A percentile compares a stretch with the other conserved stretches of the same genome.
Conservation (phyloP, 306 rosid genomes). For the Boehmeria nivea region DNA sequence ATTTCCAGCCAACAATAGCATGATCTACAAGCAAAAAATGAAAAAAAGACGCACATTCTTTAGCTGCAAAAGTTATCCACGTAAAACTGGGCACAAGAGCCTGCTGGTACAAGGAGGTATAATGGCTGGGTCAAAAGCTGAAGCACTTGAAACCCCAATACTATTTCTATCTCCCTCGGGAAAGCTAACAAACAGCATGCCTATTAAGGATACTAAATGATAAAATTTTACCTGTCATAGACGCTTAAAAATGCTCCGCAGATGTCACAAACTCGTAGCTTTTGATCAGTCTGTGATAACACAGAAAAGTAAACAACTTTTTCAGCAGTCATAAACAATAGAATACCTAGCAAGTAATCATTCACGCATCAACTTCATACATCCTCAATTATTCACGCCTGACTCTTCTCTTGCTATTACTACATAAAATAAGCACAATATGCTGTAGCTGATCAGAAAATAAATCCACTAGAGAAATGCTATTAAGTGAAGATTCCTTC, state of each 20-base stretch:
- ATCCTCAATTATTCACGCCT: neutral
- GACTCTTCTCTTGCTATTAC: too few species aligned
- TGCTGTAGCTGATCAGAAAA: too few species aligned
- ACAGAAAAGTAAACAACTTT: slow-evolving; percentile 19
- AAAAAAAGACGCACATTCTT: slow-evolving; percentile 99
- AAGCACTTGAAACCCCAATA: slow-evolving; percentile 87
- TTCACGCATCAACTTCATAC: neutral
- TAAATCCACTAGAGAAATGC: too few species aligned
- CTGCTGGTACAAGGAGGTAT: slow-evolving; percentile 99
- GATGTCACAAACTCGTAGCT: slow-evolving; percentile 96
- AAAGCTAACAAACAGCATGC: slow-evolving; percentile 25
- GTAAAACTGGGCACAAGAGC: slow-evolving; percentile 99
- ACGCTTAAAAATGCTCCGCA: slow-evolving; percentile 99
- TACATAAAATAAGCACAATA: too few species aligned
- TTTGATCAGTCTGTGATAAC: slow-evolving; percentile 90
- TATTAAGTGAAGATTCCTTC: neutral
- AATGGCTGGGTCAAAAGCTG: slow-evolving; percentile 95
- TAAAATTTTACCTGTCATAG: slow-evolving; percentile 79
- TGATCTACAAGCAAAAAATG: slow-evolving; percentile 83
- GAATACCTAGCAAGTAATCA: neutral
- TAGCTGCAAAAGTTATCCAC: slow-evolving; percentile 99
- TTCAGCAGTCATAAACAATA: slow-evolving; percentile 6
- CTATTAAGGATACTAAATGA: slow-evolving; percentile 8
- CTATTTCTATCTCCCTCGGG: slow-evolving; percentile 50
- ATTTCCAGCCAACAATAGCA: slow-evolving; percentile 63